phyloP scores from a whole-genome alignment of 257 asterid genomes.

The Ophiorrhiza pumila region DNA sequence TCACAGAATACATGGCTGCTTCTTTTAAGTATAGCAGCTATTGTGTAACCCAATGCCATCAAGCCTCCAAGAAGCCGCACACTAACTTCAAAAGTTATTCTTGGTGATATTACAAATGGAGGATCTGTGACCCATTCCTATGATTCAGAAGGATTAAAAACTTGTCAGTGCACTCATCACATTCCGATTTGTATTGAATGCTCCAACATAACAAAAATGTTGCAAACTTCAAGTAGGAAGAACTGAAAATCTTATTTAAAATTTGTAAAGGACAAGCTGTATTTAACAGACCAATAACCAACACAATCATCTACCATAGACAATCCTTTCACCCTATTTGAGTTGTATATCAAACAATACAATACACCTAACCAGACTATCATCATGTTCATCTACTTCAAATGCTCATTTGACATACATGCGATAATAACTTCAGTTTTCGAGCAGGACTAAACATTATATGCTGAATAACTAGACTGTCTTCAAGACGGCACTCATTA shows the following conservation, averaged over 20 bases:
- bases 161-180: background rate
- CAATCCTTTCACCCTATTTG: background rate
- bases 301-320: background rate
- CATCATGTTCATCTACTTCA: background rate
- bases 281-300: background rate
- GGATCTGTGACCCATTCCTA: constrained; percentile 96
- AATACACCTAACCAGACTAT: background rate
- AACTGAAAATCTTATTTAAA: background rate
- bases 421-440: background rate
- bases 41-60: constrained; percentile 98
- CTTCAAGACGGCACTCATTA: background rate
- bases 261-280: background rate
- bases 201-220: background rate
- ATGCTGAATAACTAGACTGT: background rate
- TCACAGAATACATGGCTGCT: constrained; percentile 77
- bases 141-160: constrained; percentile 24
- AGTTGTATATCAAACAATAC: background rate
- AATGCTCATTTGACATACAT: background rate
- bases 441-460: background rate
- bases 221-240: background rate
- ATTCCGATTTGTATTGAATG: too few relatives aligned
- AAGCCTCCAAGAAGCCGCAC: constrained; percentile 97
- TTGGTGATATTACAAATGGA: constrained; percentile 98
- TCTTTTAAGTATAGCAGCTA: constrained; percentile 94
- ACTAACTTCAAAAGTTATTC: constrained; percentile 97